These are phyloP conservation scores for Sordaria brevicollis DNA, from an alignment of 495 filamentous ascomycete genomes.

Conservation along the genomic window DNA sequence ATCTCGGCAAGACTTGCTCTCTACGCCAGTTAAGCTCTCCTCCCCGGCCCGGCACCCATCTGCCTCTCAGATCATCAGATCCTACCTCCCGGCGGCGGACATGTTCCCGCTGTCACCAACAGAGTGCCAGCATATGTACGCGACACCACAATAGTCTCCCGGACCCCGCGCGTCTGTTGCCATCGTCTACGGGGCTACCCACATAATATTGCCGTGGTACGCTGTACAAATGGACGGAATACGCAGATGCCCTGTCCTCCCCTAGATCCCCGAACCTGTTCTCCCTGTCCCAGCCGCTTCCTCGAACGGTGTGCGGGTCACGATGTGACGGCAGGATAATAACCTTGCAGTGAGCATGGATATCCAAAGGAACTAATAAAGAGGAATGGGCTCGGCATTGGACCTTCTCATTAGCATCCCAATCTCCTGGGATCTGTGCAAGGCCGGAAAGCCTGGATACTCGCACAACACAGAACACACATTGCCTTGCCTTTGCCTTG, in stretches of 20 bases:
- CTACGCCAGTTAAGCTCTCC: not conserved
- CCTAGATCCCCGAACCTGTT: not conserved
- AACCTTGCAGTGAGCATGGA: conserved; percentile 13
- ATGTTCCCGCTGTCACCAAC: not conserved
- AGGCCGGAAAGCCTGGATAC: not conserved
- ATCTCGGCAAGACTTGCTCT: not conserved
- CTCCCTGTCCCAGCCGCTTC: not conserved
- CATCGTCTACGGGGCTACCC: not conserved
- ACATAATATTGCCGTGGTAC: not conserved
- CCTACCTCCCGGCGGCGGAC: not conserved
- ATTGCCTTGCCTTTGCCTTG: not conserved
- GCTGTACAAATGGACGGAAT: not conserved
- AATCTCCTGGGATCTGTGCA: conserved; percentile 23
- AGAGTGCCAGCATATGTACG: not conserved
- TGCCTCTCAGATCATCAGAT: not conserved
- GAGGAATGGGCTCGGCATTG: conserved; percentile 20
- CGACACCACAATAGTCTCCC: not conserved
- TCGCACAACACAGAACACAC: not conserved
- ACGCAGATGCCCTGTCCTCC: not conserved
- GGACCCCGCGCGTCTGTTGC: not conserved
- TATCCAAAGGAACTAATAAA: conserved; percentile 18
- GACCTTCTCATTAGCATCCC: conserved; percentile 23
- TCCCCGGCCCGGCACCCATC: not conserved
- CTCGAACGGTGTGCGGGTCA: not conserved
- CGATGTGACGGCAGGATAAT: not conserved